Conservation (phyloP, 768 basidiomycete genomes). For the Podaxis sp. region DNA sequence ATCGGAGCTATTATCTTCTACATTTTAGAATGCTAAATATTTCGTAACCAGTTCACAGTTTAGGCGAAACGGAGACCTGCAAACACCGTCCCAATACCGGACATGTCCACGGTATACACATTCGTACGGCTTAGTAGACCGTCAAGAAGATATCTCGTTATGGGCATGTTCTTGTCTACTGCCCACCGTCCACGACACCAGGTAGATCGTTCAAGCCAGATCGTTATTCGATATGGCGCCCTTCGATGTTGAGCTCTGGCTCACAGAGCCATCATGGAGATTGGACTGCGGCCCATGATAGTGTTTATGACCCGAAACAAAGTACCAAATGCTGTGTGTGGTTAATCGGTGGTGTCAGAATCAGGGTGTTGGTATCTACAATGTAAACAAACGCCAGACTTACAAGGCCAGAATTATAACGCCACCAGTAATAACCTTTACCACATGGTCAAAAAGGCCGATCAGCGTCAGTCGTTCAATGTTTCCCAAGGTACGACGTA, state of each 20-base stretch:
- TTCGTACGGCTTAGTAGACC: neutral
- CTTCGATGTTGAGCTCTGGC: neutral
- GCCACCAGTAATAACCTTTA: conserved; percentile 50
- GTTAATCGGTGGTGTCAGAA: conserved; percentile 11
- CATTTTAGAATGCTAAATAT: neutral
- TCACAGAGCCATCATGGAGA: conserved; percentile 32
- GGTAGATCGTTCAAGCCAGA: conserved; percentile 9
- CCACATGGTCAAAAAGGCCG: neutral
- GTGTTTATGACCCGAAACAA: conserved; percentile 50
- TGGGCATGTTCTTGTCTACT: neutral
- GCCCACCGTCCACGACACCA: neutral
- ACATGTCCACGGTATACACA: neutral
- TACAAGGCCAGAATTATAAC: conserved; percentile 56
- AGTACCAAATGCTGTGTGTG: conserved; percentile 48
- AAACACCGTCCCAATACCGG: neutral
- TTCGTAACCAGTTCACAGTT: neutral
- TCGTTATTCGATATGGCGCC: conserved; percentile 3
- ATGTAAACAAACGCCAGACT: conserved; percentile 22
- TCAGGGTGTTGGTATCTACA: neutral
- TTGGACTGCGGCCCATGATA: conserved; percentile 62
- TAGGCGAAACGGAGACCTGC: neutral
- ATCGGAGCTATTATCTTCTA: neutral
- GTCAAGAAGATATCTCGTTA: too few species aligned
- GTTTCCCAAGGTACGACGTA: conserved; percentile 28
- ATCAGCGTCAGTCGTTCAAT: neutral